A percentile compares a stretch with the other conserved stretches of the same genome.
Conservation (phyloP, 2,329 filamentous ascomycete species). For the Stemphylium beticola region DNA sequence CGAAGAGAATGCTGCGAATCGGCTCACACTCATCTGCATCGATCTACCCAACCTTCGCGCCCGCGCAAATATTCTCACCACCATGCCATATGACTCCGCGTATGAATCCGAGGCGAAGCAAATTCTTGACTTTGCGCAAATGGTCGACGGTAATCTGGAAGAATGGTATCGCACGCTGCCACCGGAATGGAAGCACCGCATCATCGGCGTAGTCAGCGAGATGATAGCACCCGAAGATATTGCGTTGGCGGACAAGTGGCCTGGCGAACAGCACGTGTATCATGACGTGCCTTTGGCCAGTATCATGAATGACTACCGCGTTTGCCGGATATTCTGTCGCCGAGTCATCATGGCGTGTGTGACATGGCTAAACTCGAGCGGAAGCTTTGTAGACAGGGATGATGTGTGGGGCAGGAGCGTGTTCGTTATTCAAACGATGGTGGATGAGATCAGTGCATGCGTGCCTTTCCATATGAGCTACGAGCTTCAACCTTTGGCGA, state of each 20-base stretch:
- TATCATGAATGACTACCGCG: constrained; percentile 51
- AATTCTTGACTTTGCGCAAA: constrained; percentile 44
- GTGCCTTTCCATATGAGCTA: constrained; percentile 50
- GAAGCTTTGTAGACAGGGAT: constrained; percentile 15
- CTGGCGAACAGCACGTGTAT: constrained; percentile 50
- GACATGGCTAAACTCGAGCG: constrained; percentile 32
- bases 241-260: constrained; percentile 41
- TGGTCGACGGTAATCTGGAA: constrained; percentile 46
- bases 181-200: constrained; percentile 42
- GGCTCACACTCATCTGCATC: constrained; percentile 50
- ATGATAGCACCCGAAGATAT: constrained; percentile 35
- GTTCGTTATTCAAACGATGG: constrained; percentile 46
- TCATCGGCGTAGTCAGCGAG: constrained; percentile 38
- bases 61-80: constrained; percentile 41
- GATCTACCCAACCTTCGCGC: constrained; percentile 47
- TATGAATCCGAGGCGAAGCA: constrained; percentile 38
- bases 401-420: constrained; percentile 26
- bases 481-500: constrained; percentile 44
- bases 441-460: constrained; percentile 49
- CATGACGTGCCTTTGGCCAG: constrained; percentile 48
- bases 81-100: constrained; percentile 23
- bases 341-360: constrained; percentile 48
- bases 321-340: constrained; percentile 50
- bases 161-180: constrained; percentile 48
- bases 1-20: constrained; percentile 49